Evolutionary conservation across 768 basidiomycete genomes (phyloP).

Genomic region (Lactarius sp.): DNA sequence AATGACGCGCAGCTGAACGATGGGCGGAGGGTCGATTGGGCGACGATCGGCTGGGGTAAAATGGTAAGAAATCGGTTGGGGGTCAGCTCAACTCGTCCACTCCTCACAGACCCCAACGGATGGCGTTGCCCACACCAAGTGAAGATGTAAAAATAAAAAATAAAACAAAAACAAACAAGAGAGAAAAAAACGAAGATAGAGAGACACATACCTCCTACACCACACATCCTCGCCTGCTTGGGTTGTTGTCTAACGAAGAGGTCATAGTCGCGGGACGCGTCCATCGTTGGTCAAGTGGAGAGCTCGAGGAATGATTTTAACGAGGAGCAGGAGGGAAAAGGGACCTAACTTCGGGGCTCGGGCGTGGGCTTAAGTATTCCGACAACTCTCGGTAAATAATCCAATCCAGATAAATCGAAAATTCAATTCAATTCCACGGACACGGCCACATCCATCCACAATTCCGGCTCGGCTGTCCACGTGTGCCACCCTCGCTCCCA

Average conservation of each 20-base stretch:
- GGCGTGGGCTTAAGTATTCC: constrained; percentile 22
- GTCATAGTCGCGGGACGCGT: constrained; percentile 66
- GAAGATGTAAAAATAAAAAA: background rate
- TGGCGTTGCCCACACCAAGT: background rate
- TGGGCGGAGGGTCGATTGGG: constrained; percentile 94
- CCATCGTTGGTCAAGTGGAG: constrained; percentile 17
- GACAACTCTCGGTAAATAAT: constrained; percentile 16
- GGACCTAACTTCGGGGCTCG: constrained; percentile 22
- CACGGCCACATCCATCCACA: constrained; percentile 16
- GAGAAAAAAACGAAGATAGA: background rate
- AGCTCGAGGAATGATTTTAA: background rate
- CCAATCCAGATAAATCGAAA: constrained; percentile 20
- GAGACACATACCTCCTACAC: constrained; percentile 64
- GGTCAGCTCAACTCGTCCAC: background rate
- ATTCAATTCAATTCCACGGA: constrained; percentile 25
- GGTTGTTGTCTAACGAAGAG: constrained; percentile 87
- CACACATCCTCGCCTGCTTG: constrained; percentile 88
- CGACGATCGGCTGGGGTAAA: constrained; percentile 72
- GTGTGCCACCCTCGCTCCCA: constrained; percentile 17
- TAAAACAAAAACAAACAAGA: background rate
- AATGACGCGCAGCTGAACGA: constrained; percentile 89
- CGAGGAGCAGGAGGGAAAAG: constrained; percentile 21
- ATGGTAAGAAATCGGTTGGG: background rate
- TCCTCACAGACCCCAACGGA: background rate
- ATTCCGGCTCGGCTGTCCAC: constrained; percentile 17